Conservation (phyloP, 2,329 filamentous ascomycete genomes). For the Trichoderma hamatum region DNA sequence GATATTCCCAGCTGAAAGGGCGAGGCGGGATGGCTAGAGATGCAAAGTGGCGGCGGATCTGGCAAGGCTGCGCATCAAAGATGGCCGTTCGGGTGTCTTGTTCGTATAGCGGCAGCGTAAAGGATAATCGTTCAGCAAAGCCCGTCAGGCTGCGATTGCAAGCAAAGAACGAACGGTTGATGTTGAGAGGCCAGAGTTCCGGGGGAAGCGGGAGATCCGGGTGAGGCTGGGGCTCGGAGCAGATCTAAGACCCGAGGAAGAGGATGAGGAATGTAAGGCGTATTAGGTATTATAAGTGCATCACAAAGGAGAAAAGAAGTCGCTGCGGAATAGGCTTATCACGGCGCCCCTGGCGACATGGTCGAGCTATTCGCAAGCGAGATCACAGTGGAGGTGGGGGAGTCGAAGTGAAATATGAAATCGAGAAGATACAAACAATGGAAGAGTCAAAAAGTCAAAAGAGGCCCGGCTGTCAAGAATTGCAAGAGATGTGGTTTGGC, state of each 20-base stretch:
- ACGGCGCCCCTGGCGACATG: constrained; percentile 37
- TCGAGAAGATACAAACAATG: neutral
- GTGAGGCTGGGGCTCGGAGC: constrained; percentile 19
- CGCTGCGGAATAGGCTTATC: constrained; percentile 23
- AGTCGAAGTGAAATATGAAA: neutral
- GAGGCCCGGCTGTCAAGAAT: constrained; percentile 11
- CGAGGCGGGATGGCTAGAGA: neutral
- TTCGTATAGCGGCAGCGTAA: neutral
- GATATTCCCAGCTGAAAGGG: neutral
- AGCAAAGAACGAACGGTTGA: constrained; percentile 6
- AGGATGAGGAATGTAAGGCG: constrained; percentile 7
- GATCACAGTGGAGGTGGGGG: constrained; percentile 24
- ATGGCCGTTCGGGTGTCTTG: neutral
- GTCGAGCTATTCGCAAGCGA: constrained; percentile 26
- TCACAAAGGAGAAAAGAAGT: constrained; percentile 29
- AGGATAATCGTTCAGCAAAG: neutral
- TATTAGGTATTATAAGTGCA: constrained; percentile 32
- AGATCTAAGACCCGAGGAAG: constrained; percentile 11
- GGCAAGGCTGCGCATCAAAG: constrained; percentile 2
- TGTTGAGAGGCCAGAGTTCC: neutral
- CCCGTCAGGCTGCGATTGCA: neutral
- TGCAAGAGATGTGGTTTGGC: constrained; percentile 4
- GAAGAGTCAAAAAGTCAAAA: constrained; percentile 5
- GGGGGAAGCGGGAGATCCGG: constrained; percentile 20
- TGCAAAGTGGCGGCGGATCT: neutral